A percentile compares a stretch with the other conserved stretches of the same genome.
Conservation (phyloP, 306 rosid genomes). For the Fragaria nilgerrensis region DNA sequence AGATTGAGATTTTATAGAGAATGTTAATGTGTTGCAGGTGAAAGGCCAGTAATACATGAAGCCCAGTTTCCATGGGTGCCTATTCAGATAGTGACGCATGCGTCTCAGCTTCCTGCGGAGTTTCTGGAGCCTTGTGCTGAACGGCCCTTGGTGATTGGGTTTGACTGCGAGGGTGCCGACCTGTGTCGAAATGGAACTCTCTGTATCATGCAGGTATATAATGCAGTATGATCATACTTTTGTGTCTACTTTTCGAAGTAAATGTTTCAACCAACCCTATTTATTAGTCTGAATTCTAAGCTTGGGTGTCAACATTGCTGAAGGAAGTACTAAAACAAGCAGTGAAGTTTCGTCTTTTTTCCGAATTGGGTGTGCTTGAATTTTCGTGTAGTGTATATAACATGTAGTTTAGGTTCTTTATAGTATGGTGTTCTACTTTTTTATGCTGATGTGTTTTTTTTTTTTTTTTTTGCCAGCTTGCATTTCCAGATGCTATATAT, state of each 20-base stretch:
- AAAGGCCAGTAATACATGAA: constrained; percentile 39
- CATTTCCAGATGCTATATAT: constrained; percentile 91
- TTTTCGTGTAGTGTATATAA: background rate
- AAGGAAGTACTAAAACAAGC: background rate
- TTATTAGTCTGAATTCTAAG: background rate
- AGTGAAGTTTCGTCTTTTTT: background rate
- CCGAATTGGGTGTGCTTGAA: background rate
- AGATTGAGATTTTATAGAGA: background rate
- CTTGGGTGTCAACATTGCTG: background rate
- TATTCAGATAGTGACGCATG: constrained; percentile 58
- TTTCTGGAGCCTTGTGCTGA: constrained; percentile 73
- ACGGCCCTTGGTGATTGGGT: constrained; percentile 56
- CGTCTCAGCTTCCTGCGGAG: constrained; percentile 78
- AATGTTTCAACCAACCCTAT: background rate
- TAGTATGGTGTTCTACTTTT: background rate
- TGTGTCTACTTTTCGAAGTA: background rate
- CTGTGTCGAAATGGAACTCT: constrained; percentile 79
- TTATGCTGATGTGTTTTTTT: background rate
- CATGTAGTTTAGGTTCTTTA: background rate
- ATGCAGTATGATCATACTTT: constrained; percentile 3
- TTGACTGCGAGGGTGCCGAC: constrained; percentile 92
- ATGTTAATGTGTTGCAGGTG: constrained; percentile 38
- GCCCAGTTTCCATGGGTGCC: constrained; percentile 45
- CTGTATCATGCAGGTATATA: constrained; percentile 78
- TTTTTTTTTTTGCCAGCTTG: constrained; percentile 56